These are phyloP conservation scores for Tetraselmis chui DNA, from an alignment of 139 green algal genomes.

Conservation along the genomic window DNA sequence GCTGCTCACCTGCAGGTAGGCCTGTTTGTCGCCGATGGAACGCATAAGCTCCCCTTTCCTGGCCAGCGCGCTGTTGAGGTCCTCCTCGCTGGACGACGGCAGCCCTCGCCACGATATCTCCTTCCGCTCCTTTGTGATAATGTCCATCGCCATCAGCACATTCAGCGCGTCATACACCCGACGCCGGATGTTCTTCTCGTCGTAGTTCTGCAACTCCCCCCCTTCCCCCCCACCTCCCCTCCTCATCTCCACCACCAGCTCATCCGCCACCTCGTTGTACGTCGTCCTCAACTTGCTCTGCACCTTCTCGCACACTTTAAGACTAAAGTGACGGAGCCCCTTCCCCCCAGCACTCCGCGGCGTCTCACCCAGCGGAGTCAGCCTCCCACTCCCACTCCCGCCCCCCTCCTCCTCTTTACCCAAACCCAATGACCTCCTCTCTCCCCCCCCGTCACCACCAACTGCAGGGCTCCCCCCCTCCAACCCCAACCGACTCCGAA, in stretches of 20 bases:
- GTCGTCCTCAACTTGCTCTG: conserved; percentile 73
- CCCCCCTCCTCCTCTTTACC: not conserved
- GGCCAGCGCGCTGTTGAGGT: not conserved
- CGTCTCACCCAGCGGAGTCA: not conserved
- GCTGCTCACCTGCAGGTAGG: conserved; percentile 32
- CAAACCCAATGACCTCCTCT: not conserved
- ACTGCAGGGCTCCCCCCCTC: not conserved
- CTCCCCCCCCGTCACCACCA: too few relatives aligned
- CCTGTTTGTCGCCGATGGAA: conserved; percentile 26
- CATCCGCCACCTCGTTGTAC: conserved; percentile 95
- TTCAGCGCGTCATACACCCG: conserved; percentile 98
- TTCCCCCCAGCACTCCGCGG: conserved; percentile 31
- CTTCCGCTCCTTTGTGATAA: conserved; percentile 92
- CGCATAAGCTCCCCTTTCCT: not conserved
- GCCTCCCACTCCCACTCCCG: not conserved
- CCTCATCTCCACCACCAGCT: conserved; percentile 68
- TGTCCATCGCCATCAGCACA: conserved; percentile 90
- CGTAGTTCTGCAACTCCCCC: conserved; percentile 34
- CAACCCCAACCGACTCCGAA: not conserved
- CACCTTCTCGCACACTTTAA: conserved; percentile 85
- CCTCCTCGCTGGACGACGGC: conserved; percentile 18
- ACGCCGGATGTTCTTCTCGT: conserved; percentile 91
- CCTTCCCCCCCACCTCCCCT: conserved; percentile 10
- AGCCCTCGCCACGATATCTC: conserved; percentile 72
- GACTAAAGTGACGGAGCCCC: conserved; percentile 72